Conservation (phyloP, 495 filamentous ascomycete genomes). For the Rostrohypoxylon terebratum region DNA sequence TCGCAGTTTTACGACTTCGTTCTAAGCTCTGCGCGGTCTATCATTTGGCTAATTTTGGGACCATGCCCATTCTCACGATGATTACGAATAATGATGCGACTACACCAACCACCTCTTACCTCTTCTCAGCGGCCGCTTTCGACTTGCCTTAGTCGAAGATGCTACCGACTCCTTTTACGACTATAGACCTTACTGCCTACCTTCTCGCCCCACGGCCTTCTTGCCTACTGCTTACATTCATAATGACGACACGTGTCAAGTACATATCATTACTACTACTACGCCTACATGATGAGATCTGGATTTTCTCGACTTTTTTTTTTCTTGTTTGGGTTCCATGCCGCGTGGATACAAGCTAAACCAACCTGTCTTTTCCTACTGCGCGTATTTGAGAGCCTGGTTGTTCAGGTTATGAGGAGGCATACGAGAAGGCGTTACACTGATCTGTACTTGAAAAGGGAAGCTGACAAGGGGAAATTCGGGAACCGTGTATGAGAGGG, state of each 20-base stretch:
- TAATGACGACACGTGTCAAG: conserved; percentile 51
- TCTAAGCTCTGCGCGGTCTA: conserved; percentile 45
- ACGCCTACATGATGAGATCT: conserved; percentile 35
- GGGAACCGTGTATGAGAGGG: conserved; percentile 38
- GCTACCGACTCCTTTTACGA: conserved; percentile 23
- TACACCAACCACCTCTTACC: conserved; percentile 36
- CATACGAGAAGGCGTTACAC: conserved; percentile 41
- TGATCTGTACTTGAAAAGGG: conserved; percentile 18
- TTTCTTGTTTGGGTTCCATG: conserved; percentile 16
- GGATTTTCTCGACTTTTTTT: conserved; percentile 26
- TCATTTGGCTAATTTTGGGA: neutral
- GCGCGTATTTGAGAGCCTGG: conserved; percentile 8
- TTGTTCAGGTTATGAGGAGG: conserved; percentile 13
- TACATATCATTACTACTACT: conserved; percentile 30
- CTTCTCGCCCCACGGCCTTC: conserved; percentile 46
- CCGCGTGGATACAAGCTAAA: conserved; percentile 14
- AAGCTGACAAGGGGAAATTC: conserved; percentile 16
- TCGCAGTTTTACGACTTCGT: conserved; percentile 58
- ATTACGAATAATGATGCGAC: conserved; percentile 49
- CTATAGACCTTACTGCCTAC: conserved; percentile 43
- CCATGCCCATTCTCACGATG: conserved; percentile 32
- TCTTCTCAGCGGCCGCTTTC: conserved; percentile 11
- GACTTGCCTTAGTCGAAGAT: conserved; percentile 21
- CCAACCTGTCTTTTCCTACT: neutral
- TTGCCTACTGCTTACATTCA: conserved; percentile 41